Evolutionary conservation across 345 rosid genomes (phyloP).

Genomic region (Lepidium didymum): DNA sequence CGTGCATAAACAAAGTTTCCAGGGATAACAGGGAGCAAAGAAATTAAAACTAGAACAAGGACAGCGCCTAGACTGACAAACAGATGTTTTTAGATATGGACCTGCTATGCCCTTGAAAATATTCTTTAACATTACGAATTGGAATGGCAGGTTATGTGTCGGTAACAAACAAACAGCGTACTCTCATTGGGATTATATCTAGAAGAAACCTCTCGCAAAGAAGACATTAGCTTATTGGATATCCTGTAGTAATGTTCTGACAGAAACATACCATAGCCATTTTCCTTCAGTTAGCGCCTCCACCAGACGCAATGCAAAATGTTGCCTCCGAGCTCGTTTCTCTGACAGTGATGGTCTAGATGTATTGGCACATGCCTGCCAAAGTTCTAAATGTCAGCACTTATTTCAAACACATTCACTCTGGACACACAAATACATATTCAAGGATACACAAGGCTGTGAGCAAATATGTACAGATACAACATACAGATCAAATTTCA

Average conservation of each 20-base stretch:
- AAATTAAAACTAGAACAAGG: background rate
- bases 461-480: too few species aligned
- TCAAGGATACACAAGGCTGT: conserved; percentile 3
- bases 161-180: conserved; percentile 4
- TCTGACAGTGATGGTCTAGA: conserved; percentile 40
- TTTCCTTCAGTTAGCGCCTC: conserved; percentile 78
- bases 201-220: background rate
- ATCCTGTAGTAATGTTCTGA: background rate
- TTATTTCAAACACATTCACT: conserved; percentile 5
- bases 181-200: conserved; percentile 6
- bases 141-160: background rate
- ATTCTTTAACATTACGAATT: background rate
- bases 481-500: conserved; percentile 6
- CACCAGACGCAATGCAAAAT: conserved; percentile 45
- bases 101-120: background rate
- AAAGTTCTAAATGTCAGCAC: conserved; percentile 13
- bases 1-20: background rate
- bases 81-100: background rate
- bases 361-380: conserved; percentile 52
- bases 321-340: conserved; percentile 68
- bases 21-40: background rate
- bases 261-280: conserved; percentile 72
- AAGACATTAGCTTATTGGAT: background rate
- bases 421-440: conserved; percentile 1
- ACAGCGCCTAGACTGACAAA: conserved; percentile 10